Conservation (phyloP, 108 stramenopile genomes). For the Fistulifera solaris region DNA sequence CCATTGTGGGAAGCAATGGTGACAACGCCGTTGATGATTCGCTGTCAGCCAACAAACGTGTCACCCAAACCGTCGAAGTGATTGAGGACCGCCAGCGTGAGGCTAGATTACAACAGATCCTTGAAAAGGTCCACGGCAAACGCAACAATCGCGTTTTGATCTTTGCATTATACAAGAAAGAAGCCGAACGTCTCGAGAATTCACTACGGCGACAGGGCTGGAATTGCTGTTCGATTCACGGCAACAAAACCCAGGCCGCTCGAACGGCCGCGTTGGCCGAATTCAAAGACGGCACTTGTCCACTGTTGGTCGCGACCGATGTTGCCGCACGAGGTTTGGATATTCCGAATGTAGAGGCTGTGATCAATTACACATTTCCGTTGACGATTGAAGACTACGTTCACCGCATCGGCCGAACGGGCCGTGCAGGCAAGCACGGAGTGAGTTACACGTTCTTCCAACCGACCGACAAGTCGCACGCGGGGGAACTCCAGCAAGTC, state of each 20-base stretch:
- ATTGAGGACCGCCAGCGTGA: slow-evolving; percentile 87
- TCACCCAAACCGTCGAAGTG: slow-evolving; percentile 90
- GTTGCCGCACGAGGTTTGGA: slow-evolving; percentile 97
- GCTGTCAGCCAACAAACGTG: slow-evolving; percentile 90
- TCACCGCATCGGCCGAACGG: slow-evolving; percentile 96
- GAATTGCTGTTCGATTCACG: slow-evolving; percentile 89
- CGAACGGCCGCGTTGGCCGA: slow-evolving; percentile 82
- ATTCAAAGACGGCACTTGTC: slow-evolving; percentile 83
- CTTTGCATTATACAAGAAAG: slow-evolving; percentile 97
- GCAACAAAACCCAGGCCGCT: slow-evolving; percentile 90
- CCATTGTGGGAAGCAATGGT: slow-evolving; percentile 68
- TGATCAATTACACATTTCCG: slow-evolving; percentile 96
- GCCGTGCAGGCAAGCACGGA: slow-evolving; percentile 96
- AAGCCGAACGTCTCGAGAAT: slow-evolving; percentile 85
- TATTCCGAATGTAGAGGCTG: slow-evolving; percentile 95
- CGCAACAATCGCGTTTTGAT: slow-evolving; percentile 68
- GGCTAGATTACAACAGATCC: slow-evolving; percentile 58
- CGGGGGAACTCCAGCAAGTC: slow-evolving; percentile 95
- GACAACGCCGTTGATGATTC: slow-evolving; percentile 71
- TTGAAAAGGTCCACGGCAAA: slow-evolving; percentile 64
- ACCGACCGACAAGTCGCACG: slow-evolving; percentile 88
- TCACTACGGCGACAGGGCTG: slow-evolving; percentile 67
- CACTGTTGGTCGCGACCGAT: slow-evolving; percentile 93
- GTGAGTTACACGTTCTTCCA: slow-evolving; percentile 95
- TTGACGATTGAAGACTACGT: slow-evolving; percentile 95